Percentiles rank a stretch among this genome's conserved stretches.
Evolutionary conservation across 2,329 filamentous ascomycete species (phyloP).

Genomic region (Aureobasidium uvarum): DNA sequence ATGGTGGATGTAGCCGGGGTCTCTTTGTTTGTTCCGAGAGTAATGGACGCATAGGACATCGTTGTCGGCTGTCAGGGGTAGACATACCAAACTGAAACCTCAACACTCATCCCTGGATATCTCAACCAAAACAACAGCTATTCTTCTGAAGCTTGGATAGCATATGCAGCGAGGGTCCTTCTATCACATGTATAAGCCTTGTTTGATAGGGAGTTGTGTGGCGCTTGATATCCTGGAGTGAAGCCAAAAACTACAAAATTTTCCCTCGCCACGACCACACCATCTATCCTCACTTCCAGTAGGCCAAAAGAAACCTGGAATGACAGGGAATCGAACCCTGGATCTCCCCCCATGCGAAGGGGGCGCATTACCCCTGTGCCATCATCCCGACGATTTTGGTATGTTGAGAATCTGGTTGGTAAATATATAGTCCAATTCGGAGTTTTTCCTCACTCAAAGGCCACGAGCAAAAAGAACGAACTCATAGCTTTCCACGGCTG

Average conservation of each 20-base stretch:
- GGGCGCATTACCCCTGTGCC: slow-evolving; percentile 11
- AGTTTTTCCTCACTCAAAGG: background rate
- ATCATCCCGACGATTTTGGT: background rate
- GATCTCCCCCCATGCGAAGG: slow-evolving; percentile 15
- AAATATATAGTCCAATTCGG: background rate
- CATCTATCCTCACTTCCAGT: background rate
- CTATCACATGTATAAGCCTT: too few species aligned
- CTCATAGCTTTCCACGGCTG: background rate
- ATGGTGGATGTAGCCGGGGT: too few species aligned
- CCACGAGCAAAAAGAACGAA: background rate
- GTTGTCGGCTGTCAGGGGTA: background rate
- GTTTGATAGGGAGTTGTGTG: background rate
- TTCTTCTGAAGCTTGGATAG: background rate
- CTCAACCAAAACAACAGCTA: background rate
- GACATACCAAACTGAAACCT: background rate
- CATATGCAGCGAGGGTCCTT: background rate
- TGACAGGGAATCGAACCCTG: slow-evolving; percentile 15
- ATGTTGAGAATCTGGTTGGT: background rate
- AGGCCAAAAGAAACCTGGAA: background rate
- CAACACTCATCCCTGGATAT: background rate
- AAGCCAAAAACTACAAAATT: background rate
- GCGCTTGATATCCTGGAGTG: background rate
- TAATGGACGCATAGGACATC: background rate
- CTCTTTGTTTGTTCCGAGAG: background rate
- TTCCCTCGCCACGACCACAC: background rate